Conservation (phyloP, 75 land plant species). For the Picea sitchensis region DNA sequence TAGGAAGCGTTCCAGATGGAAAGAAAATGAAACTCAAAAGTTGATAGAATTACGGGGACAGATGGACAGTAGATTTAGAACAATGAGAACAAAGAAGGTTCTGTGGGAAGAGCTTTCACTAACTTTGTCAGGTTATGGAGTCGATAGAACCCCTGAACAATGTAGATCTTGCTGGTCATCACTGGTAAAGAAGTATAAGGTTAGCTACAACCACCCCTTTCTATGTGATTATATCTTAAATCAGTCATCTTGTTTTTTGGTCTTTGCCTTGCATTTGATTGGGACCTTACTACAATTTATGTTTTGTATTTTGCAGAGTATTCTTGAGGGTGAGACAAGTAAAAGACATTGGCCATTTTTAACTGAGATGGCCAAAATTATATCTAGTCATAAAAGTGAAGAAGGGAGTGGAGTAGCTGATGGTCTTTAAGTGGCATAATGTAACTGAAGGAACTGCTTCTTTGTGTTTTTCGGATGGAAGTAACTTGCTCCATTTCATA, state of each 20-base stretch:
- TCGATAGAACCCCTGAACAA: slow-evolving; percentile 33
- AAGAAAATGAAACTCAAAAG: slow-evolving; percentile 19
- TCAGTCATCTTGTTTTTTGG: not conserved
- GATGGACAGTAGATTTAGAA: slow-evolving; percentile 18
- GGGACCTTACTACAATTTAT: not conserved
- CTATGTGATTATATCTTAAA: not conserved
- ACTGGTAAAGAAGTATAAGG: slow-evolving; percentile 38
- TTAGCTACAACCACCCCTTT: not conserved
- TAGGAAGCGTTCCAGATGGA: slow-evolving; percentile 16
- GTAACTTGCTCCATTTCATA: not conserved
- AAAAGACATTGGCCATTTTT: slow-evolving; percentile 9
- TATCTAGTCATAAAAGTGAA: slow-evolving; percentile 1
- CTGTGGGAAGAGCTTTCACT: slow-evolving; percentile 32
- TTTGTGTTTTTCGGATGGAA: not conserved
- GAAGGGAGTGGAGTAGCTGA: not conserved
- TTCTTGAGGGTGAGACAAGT: slow-evolving; percentile 2
- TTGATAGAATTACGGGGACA: slow-evolving; percentile 27
- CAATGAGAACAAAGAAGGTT: slow-evolving; percentile 14
- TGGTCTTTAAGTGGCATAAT: not conserved
- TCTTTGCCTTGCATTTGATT: not conserved
- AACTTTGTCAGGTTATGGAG: slow-evolving; percentile 15
- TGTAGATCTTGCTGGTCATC: slow-evolving; percentile 46
- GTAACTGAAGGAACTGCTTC: not conserved
- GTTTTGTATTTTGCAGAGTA: not conserved
- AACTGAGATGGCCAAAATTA: not conserved